Percentiles rank a stretch among this genome's conserved stretches.
Conservation (phyloP, 495 filamentous ascomycete species). For the Collariella sp. region DNA sequence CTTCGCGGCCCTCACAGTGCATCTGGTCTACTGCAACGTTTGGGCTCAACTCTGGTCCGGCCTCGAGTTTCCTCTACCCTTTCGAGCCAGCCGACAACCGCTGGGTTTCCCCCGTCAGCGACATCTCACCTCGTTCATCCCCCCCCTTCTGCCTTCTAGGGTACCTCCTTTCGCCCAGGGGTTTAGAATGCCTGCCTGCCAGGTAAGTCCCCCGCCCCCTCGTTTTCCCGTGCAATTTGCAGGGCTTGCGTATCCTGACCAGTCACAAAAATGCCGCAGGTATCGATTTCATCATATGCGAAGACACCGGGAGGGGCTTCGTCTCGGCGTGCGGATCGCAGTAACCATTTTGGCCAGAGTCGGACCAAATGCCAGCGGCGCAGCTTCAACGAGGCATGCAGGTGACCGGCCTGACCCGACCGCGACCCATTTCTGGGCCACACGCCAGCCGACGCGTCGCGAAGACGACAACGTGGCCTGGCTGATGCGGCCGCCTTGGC, state of each 20-base stretch:
- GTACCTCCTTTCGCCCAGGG: background rate
- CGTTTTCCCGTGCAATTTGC: background rate
- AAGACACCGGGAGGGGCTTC: slow-evolving; percentile 5
- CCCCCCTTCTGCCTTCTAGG: slow-evolving; percentile 1
- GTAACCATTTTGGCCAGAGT: slow-evolving; percentile 2
- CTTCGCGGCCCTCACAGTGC: slow-evolving; percentile 7
- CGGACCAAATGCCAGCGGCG: slow-evolving; percentile 9
- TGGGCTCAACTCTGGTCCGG: slow-evolving; percentile 2
- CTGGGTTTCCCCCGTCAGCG: background rate
- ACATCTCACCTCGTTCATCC: slow-evolving; percentile 1
- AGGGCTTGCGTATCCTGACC: slow-evolving; percentile 4
- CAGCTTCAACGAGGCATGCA: slow-evolving; percentile 1
- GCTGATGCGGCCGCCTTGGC: slow-evolving; percentile 7
- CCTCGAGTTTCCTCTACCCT: slow-evolving; percentile 1
- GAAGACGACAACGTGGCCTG: slow-evolving; percentile 5
- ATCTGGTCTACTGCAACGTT: slow-evolving; percentile 5
- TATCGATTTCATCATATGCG: slow-evolving; percentile 4
- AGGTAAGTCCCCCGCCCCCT: background rate
- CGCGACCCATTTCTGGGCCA: slow-evolving; percentile 8
- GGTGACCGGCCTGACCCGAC: slow-evolving; percentile 1
- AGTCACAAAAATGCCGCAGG: slow-evolving; percentile 12
- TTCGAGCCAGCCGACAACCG: background rate
- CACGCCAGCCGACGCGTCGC: background rate
- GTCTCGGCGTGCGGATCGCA: slow-evolving; percentile 6
- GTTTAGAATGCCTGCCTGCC: slow-evolving; percentile 1